Evolutionary conservation across 345 rosid genomes (phyloP).

Genomic region (Sapria himalayana): DNA sequence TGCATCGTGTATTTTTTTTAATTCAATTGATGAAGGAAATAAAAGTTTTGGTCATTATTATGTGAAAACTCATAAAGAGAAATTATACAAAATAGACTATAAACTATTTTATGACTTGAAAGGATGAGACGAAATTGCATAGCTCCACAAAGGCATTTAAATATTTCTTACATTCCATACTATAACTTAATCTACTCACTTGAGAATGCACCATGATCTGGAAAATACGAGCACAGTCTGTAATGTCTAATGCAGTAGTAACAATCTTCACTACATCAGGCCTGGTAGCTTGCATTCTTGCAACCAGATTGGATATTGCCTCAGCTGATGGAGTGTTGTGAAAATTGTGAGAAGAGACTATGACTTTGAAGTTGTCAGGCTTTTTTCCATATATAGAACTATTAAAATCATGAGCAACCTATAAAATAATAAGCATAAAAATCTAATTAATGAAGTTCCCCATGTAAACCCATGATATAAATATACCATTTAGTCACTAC

Average conservation of each 20-base stretch:
- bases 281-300: conserved; percentile 20
- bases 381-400: conserved; percentile 16
- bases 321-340: conserved; percentile 23
- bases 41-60: too few species aligned
- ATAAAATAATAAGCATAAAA: background rate
- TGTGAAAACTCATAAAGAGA: too few species aligned
- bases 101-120: too few species aligned
- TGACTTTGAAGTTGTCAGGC: conserved; percentile 19
- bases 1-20: too few species aligned
- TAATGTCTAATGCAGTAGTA: conserved; percentile 20
- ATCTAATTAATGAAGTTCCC: background rate
- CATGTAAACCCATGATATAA: too few species aligned
- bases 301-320: conserved; percentile 19
- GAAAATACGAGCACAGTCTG: conserved; percentile 20
- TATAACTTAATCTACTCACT: conserved; percentile 11
- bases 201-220: conserved; percentile 19
- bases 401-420: conserved; percentile 29
- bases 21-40: too few species aligned
- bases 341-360: conserved; percentile 26
- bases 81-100: too few species aligned
- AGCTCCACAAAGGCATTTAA: too few species aligned
- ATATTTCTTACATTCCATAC: too few species aligned
- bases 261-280: conserved; percentile 24
- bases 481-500: conserved; percentile 2
- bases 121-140: too few species aligned